Percentiles rank a stretch among this genome's conserved stretches.
Conservation (phyloP, 441 rosid species). For the Sinapis alba region DNA sequence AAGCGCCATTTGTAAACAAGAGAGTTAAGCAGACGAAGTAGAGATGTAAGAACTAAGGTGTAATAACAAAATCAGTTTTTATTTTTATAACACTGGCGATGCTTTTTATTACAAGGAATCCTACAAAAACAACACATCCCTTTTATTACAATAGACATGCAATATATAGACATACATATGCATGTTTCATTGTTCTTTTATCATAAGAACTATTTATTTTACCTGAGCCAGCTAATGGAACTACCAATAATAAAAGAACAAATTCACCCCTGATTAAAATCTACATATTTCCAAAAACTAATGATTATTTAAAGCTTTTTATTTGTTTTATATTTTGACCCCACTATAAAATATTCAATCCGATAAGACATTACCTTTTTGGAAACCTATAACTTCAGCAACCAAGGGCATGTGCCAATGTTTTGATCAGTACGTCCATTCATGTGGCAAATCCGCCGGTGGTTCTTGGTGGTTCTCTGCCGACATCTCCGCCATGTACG, state of each 20-base stretch:
- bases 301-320: slow-evolving; percentile 8
- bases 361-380: slow-evolving; percentile 33
- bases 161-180: slow-evolving; percentile 21
- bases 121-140: slow-evolving; percentile 23
- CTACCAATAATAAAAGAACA: slow-evolving; percentile 35
- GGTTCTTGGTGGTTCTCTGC: slow-evolving; percentile 49
- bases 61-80: not conserved
- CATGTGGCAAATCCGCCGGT: slow-evolving; percentile 63
- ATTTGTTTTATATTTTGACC: slow-evolving; percentile 13
- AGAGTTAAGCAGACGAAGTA: not conserved
- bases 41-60: not conserved
- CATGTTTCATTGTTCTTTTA: slow-evolving; percentile 33
- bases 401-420: slow-evolving; percentile 31
- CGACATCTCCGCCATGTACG: slow-evolving; percentile 43
- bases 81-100: slow-evolving; percentile 18
- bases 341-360: slow-evolving; percentile 32
- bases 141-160: slow-evolving; percentile 27
- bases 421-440: slow-evolving; percentile 72
- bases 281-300: slow-evolving; percentile 29
- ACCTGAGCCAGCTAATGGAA: slow-evolving; percentile 21
- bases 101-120: slow-evolving; percentile 42
- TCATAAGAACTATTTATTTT: slow-evolving; percentile 32
- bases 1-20: not conserved
- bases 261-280: slow-evolving; percentile 8
- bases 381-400: slow-evolving; percentile 26